Conservation (phyloP, 257 asterid species). For the Salvia hispanica region DNA sequence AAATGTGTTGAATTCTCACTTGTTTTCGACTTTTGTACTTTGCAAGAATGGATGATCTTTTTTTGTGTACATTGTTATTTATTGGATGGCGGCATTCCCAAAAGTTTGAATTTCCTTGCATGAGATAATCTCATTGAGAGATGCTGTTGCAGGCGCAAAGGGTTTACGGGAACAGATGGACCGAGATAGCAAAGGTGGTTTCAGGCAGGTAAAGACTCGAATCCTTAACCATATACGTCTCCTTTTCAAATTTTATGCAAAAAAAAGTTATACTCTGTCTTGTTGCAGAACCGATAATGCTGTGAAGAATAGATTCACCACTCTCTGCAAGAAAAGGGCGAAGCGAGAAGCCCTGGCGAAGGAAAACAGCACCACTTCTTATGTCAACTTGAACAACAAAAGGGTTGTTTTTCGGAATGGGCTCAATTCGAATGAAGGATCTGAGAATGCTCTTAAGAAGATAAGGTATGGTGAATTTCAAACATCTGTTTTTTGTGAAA, state of each 20-base stretch:
- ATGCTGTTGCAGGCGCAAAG: conserved; percentile 72
- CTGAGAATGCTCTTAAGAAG: conserved; percentile 57
- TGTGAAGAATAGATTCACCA: conserved; percentile 87
- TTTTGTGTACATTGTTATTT: background rate
- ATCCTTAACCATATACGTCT: background rate
- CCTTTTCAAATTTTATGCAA: background rate
- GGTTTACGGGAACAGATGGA: conserved; percentile 91
- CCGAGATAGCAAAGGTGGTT: conserved; percentile 97
- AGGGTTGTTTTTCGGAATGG: conserved; percentile 62
- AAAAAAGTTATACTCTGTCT: background rate
- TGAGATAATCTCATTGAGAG: conserved; percentile 22
- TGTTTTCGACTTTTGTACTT: too few species aligned
- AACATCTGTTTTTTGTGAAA: conserved; percentile 2
- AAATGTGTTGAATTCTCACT: background rate
- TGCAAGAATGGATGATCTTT: too few species aligned
- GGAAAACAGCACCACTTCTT: conserved; percentile 61
- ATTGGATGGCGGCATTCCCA: background rate
- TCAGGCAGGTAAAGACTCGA: conserved; percentile 81
- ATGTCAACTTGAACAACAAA: conserved; percentile 67
- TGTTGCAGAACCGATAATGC: conserved; percentile 85
- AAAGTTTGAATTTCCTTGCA: background rate
- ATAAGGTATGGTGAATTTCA: conserved; percentile 46
- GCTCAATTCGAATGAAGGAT: conserved; percentile 37
- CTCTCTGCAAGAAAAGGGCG: conserved; percentile 86
- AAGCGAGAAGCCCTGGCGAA: conserved; percentile 72